These are phyloP conservation scores for Casuarina equisetifolia DNA, from an alignment of 306 rosid genomes.

Conservation along the genomic window DNA sequence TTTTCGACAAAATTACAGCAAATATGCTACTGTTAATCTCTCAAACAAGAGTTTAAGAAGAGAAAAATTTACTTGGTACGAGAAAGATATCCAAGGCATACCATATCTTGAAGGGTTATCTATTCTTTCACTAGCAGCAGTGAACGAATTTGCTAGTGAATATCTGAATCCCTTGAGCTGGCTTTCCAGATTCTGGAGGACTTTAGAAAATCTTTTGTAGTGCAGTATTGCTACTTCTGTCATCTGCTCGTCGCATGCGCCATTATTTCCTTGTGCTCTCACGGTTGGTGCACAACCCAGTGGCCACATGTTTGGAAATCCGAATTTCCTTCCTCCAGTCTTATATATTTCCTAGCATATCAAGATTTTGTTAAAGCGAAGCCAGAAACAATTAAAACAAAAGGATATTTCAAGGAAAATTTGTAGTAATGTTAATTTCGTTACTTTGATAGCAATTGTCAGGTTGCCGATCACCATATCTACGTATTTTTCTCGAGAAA, in stretches of 20 bases:
- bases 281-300: conserved; percentile 15
- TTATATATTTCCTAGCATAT: too few relatives aligned
- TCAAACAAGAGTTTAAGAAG: too few relatives aligned
- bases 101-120: conserved; percentile 3
- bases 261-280: conserved; percentile 27
- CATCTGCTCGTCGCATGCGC: conserved; percentile 26
- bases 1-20: neutral
- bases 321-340: too few relatives aligned
- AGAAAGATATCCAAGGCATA: neutral
- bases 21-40: neutral
- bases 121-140: neutral
- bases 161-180: conserved; percentile 18
- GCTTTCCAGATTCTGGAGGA: neutral
- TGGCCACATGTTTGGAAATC: too few relatives aligned
- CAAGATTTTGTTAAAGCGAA: too few relatives aligned
- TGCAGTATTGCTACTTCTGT: conserved; percentile 31
- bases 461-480: conserved; percentile 35
- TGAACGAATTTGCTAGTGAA: conserved; percentile 31
- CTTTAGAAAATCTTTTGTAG: conserved; percentile 29
- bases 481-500: conserved; percentile 15
- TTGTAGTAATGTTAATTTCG: neutral
- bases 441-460: conserved; percentile 28
- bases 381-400: conserved; percentile 14
- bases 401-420: neutral
- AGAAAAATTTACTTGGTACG: neutral